A percentile compares a stretch with the other conserved stretches of the same genome.
phyloP scores from a whole-genome alignment of 495 filamentous ascomycete species.

The Neurospora discreta region DNA sequence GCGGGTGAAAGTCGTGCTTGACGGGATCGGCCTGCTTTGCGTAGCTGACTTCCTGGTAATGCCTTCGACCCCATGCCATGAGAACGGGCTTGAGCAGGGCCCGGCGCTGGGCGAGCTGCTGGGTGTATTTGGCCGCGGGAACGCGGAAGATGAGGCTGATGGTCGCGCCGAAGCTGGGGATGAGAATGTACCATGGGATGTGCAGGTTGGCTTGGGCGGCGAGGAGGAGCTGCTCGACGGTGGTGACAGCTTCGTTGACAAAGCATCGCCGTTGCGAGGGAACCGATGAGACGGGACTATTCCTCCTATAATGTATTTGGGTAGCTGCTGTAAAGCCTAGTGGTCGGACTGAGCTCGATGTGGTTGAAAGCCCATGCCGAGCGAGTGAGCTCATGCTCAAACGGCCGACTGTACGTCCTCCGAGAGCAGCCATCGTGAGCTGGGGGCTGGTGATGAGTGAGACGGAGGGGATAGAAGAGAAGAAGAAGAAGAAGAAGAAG shows the following conservation, averaged over 20 bases:
- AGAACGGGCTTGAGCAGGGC: constrained; percentile 39
- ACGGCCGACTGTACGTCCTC: neutral
- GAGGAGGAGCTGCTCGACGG: constrained; percentile 47
- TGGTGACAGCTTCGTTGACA: constrained; percentile 37
- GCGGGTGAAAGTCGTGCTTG: neutral
- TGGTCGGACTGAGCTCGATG: neutral
- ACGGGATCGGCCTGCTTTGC: neutral
- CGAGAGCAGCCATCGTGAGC: neutral
- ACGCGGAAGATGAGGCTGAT: constrained; percentile 48
- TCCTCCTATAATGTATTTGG: neutral
- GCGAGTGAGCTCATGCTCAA: neutral
- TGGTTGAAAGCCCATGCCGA: neutral
- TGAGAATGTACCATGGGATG: constrained; percentile 57
- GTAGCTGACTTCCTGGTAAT: constrained; percentile 15
- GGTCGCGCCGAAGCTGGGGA: constrained; percentile 58
- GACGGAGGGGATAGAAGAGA: neutral
- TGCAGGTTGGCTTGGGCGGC: constrained; percentile 46
- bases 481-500: neutral
- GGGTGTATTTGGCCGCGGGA: constrained; percentile 47
- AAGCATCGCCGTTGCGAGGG: neutral
- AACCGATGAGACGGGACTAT: neutral
- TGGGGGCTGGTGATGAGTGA: neutral
- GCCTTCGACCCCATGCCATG: constrained; percentile 33
- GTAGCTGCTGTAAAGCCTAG: neutral
- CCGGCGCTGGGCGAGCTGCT: constrained; percentile 29